phyloP scores from a whole-genome alignment of 495 filamentous ascomycete species.

The Penicillium cosmopolitanum region DNA sequence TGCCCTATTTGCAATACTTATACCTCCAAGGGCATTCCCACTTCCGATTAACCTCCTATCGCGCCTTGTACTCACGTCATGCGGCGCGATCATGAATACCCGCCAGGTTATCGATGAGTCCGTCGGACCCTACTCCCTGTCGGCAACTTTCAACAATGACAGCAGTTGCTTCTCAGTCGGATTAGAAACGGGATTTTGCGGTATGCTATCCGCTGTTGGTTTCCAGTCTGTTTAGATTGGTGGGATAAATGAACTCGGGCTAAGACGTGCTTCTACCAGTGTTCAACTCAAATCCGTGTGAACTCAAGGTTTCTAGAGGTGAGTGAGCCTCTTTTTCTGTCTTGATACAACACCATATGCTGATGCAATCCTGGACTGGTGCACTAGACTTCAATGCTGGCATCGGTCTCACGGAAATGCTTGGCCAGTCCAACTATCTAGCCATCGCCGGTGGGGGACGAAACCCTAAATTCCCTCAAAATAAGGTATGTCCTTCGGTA shows the following conservation, averaged over 20 bases:
- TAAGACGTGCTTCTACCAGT: constrained; percentile 51
- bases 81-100: constrained; percentile 75
- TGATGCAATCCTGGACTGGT: not conserved
- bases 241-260: constrained; percentile 1
- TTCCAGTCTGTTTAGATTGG: not conserved
- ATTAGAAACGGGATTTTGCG: constrained; percentile 82
- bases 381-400: constrained; percentile 79
- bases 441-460: constrained; percentile 89
- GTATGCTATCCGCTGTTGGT: constrained; percentile 53
- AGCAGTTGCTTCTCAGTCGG: constrained; percentile 88
- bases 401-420: constrained; percentile 82
- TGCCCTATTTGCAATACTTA: too few species aligned
- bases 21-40: not conserved
- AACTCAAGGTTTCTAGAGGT: constrained; percentile 72
- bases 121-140: constrained; percentile 74
- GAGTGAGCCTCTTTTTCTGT: constrained; percentile 12
- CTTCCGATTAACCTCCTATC: not conserved
- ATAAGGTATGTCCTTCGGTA: constrained; percentile 64
- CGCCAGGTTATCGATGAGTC: constrained; percentile 81
- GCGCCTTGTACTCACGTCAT: constrained; percentile 16
- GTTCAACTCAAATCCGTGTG: constrained; percentile 76
- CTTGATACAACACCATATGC: not conserved
- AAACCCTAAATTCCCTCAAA: constrained; percentile 82
- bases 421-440: constrained; percentile 84
- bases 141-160: constrained; percentile 85